Base-by-base conservation (phyloP, 2,329 filamentous ascomycete genomes). In the Fusarium coicis region DNA sequence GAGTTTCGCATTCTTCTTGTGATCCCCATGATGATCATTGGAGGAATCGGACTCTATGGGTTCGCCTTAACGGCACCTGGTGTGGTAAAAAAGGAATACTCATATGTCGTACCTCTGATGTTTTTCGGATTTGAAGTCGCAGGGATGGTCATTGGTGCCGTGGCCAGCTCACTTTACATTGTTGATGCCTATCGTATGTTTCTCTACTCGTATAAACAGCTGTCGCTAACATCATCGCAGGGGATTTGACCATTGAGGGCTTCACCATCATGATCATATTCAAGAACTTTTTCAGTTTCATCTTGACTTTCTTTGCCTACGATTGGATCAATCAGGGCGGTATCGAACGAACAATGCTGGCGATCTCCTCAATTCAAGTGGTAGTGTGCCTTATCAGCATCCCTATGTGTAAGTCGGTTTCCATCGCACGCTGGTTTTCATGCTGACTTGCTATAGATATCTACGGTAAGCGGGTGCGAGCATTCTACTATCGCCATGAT, bases 271-370 rank as follows among this genome's bases (percentile, higher is more conserved):
- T 96, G 80, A 88, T 97, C 73, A 91, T 97, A 60, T 97, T 98
- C 87, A 98, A 98, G 83, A 97, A 98, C 82, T 88, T 98, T 70
- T 97, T 98, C 84, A 93, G 92, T 71, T 98, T 97, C 77, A 90
- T 91, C 11, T 85, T 98, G 63, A 97, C 95, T 0, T 97, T 92
- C 80, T 92, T 90, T 74, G 94, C 94, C 2, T 97, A 94, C 77
- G 87, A 95, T 64, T 98, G 96, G 95, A 86, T 97, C 32, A 86
- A 92, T 15, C 74, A 83, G 2, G 90, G 90, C 4, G 89, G 91
- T n/a, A 88, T 90, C 67, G 86, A 87, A 52, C 80, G 81, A 10
- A 85, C 84, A 1, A 96, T 98, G 82, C 87, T 93, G 60, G 87
- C 89, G 26, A 88, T 97, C 52, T 91, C 90, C 4, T 92, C 90